phyloP scores from a whole-genome alignment of 441 rosid genomes.

The Corymbia citriodora region DNA sequence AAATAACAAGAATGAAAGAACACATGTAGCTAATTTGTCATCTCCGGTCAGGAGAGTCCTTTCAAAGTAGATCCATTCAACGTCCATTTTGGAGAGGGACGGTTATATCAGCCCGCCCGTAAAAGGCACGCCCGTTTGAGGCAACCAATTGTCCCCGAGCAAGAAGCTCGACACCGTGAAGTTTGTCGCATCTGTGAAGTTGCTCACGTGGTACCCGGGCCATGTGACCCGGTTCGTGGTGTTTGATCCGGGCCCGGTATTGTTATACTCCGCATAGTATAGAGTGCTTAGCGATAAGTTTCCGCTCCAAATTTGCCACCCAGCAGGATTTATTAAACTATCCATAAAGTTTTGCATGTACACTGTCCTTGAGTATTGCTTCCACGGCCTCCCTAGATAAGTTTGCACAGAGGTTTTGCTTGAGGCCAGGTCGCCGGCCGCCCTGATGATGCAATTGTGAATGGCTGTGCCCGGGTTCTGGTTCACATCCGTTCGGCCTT shows the following conservation, averaged over 20 bases:
- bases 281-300: slow-evolving; percentile 49
- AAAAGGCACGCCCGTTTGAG: slow-evolving; percentile 50
- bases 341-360: slow-evolving; percentile 47
- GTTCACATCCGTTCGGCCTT: slow-evolving; percentile 66
- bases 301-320: slow-evolving; percentile 75
- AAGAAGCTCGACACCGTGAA: slow-evolving; percentile 56
- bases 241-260: slow-evolving; percentile 56
- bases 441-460: slow-evolving; percentile 52
- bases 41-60: neutral
- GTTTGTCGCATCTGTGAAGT: slow-evolving; percentile 37
- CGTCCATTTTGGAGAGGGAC: neutral
- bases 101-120: slow-evolving; percentile 28
- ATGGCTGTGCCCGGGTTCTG: slow-evolving; percentile 74
- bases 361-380: slow-evolving; percentile 67
- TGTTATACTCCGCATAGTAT: slow-evolving; percentile 65
- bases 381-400: slow-evolving; percentile 84
- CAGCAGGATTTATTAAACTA: slow-evolving; percentile 51
- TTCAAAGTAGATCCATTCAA: neutral
- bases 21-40: neutral
- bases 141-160: slow-evolving; percentile 67
- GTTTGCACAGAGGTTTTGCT: slow-evolving; percentile 24
- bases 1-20: neutral
- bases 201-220: slow-evolving; percentile 56
- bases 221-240: slow-evolving; percentile 41
- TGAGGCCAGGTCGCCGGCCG: slow-evolving; percentile 43